Evolutionary conservation across 1,284 basidiomycete species (phyloP).

Genomic region (Abortiporus biennis): DNA sequence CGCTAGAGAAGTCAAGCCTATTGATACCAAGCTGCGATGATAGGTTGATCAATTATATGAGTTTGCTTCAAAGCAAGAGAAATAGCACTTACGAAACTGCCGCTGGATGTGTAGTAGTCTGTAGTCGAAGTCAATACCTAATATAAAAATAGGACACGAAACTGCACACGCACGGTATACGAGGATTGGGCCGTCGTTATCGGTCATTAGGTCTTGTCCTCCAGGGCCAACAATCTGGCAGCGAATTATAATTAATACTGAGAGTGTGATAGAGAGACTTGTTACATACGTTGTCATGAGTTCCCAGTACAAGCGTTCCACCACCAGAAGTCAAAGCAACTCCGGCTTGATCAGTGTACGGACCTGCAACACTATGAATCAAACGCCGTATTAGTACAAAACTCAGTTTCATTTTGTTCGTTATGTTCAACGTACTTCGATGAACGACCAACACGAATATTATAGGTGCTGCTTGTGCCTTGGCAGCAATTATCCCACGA

Average conservation of each 20-base stretch:
- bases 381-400: too few species aligned
- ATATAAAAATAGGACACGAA: too few species aligned
- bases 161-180: slow-evolving; percentile 37
- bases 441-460: slow-evolving; percentile 50
- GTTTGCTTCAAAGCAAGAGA: neutral
- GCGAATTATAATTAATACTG: neutral
- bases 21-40: slow-evolving; percentile 40
- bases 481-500: slow-evolving; percentile 53
- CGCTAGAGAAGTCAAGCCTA: slow-evolving; percentile 29
- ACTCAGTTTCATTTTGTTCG: neutral
- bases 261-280: neutral
- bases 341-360: slow-evolving; percentile 42
- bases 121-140: neutral
- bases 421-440: slow-evolving; percentile 26
- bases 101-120: slow-evolving; percentile 46
- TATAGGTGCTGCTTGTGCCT: slow-evolving; percentile 49
- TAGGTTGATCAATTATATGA: neutral
- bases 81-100: slow-evolving; percentile 15
- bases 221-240: slow-evolving; percentile 41
- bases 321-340: slow-evolving; percentile 43
- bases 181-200: slow-evolving; percentile 32
- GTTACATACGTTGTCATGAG: slow-evolving; percentile 34
- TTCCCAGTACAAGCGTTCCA: slow-evolving; percentile 44
- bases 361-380: slow-evolving; percentile 29
- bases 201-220: slow-evolving; percentile 32